Evolutionary conservation across 2,329 filamentous ascomycete species (phyloP), one percentile per base, ranked within the genome.

Genomic region (Ophiostoma triangulosporum): DNA sequence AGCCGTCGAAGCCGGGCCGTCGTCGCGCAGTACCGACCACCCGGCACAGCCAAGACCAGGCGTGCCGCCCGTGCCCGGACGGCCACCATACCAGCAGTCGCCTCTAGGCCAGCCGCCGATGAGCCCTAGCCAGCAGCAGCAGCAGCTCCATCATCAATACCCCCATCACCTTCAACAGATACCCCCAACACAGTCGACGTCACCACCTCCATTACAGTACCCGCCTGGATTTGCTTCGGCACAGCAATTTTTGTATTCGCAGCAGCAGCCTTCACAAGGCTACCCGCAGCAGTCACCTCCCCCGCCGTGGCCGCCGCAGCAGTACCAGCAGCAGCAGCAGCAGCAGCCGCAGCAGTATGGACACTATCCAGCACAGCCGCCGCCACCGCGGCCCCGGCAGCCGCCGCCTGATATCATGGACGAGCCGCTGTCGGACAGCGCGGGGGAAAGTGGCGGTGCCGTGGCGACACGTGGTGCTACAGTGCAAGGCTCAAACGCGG

Each of bases 321-420:
- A 66, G 24, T 67, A 68, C 53, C 64, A 53, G 57, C 50, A 48
- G 24, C 61, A 57, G 32, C 27, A 45, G 46, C 54, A 15, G 57
- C 58, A 15, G 54, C 53, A 57, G 51, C 61, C 53, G 20, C 43
- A 53, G 49, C 57, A 24, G 56, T 58, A 15, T 52, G 51, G 56
- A 50, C 60, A 53, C 48, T 64, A 53, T 57, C 64, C 54, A 54
- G 61, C 57, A 50, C 62, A 57, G 3, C 57, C 56, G 29, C 60
- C 64, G n/a, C 68, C 68, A 54, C 63, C 64, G 0, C 65, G 60
- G 14, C 64, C 64, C 1, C 69, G 71, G 57, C 67, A 67, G 3
- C 68, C 69, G n/a, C 73, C 67, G 26, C 76, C 69, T 1, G 77
- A 82, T 62, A 64, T 78, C 26, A 73, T 82, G 60, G 78, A 81